Evolutionary conservation across 1,139 yeast species (phyloP).

Genomic region (Taiozyma onychis): DNA sequence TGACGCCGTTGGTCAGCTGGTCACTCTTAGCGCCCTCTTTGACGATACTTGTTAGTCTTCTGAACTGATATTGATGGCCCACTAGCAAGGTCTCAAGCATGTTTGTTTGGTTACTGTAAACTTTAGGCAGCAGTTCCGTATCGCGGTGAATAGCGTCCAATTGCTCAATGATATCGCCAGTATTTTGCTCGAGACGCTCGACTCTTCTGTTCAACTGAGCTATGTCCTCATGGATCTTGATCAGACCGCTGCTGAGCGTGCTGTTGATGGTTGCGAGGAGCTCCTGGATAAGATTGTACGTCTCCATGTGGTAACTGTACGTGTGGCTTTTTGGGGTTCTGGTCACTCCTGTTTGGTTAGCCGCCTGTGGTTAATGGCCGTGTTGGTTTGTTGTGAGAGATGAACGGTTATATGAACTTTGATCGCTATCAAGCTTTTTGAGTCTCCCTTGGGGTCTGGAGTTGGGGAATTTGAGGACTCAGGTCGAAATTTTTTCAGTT

Average conservation of each 20-base stretch:
- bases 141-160: constrained; percentile 10
- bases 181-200: constrained; percentile 15
- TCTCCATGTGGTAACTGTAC: constrained; percentile 14
- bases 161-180: constrained; percentile 7
- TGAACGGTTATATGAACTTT: neutral
- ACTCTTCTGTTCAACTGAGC: constrained; percentile 15
- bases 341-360: neutral
- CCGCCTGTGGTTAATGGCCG: neutral
- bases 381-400: neutral
- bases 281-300: constrained; percentile 20
- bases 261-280: constrained; percentile 18
- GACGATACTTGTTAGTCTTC: constrained; percentile 11
- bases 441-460: neutral
- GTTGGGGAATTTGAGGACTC: neutral
- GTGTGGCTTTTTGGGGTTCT: neutral
- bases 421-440: neutral
- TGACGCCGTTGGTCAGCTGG: neutral
- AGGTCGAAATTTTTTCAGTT: neutral
- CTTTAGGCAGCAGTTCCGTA: constrained; percentile 13
- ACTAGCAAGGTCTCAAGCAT: constrained; percentile 12
- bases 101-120: constrained; percentile 15
- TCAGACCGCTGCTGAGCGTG: constrained; percentile 12
- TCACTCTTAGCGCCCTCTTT: neutral
- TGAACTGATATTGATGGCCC: constrained; percentile 17
- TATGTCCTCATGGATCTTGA: constrained; percentile 18